These are phyloP conservation scores for Metarhizium brunneum DNA, from an alignment of 2,329 filamentous ascomycete genomes.

Conservation along the genomic window DNA sequence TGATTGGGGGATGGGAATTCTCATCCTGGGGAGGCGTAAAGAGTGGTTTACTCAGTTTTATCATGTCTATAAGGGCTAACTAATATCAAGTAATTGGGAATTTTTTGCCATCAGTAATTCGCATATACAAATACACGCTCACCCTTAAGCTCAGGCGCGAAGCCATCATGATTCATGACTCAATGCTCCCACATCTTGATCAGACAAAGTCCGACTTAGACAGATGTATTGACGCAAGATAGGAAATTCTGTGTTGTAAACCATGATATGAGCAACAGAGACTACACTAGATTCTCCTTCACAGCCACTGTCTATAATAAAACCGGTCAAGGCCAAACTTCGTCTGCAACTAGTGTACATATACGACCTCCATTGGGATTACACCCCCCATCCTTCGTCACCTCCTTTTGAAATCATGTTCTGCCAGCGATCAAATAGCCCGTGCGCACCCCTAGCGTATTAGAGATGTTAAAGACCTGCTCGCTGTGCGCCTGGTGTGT, in stretches of 20 bases:
- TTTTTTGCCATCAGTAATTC: too few relatives aligned
- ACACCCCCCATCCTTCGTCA: not conserved
- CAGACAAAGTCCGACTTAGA: not conserved
- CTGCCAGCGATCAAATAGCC: slow-evolving; percentile 1
- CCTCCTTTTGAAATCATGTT: slow-evolving; percentile 4
- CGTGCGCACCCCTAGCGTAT: not conserved
- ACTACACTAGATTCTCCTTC: slow-evolving; percentile 34
- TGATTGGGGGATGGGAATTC: not conserved
- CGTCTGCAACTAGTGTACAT: slow-evolving; percentile 44
- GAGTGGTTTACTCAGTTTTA: not conserved
- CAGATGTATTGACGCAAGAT: not conserved
- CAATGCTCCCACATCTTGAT: not conserved
- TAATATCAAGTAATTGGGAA: not conserved
- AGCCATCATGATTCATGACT: not conserved
- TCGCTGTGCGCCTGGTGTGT: slow-evolving; percentile 13
- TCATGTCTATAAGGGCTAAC: not conserved
- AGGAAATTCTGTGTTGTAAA: slow-evolving; percentile 4
- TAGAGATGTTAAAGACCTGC: slow-evolving; percentile 14
- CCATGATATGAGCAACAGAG: slow-evolving; percentile 22
- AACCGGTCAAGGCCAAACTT: slow-evolving; percentile 29
- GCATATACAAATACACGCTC: too few relatives aligned
- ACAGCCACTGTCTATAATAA: slow-evolving; percentile 38
- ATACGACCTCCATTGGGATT: slow-evolving; percentile 19
- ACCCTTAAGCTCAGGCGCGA: too few relatives aligned
- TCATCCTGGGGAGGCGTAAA: not conserved